Base-by-base conservation (phyloP, 371 early-diverging fungal species). In the Mucor saturninus region DNA sequence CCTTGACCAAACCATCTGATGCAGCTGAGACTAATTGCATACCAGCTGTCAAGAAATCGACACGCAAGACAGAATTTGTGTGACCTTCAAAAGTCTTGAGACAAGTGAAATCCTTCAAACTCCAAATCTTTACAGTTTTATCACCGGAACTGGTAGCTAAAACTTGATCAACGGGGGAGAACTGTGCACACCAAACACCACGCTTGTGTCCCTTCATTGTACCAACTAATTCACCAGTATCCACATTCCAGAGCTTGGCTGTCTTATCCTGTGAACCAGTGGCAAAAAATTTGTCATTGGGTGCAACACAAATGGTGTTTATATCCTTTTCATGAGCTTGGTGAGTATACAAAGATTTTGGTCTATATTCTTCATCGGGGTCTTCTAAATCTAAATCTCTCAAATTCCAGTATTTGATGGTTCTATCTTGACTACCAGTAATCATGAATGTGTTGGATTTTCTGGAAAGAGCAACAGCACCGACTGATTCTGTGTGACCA, bases 261-360 rank as follows among this genome's bases (percentile, higher is more conserved):
- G 95, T 90, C 78, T 95, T 98, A 80, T 99, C 99, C 73, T 97
- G 97, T 31, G 98, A 96, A 21, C 93, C 98, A 6, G 97, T 95
- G 0, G 96, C 98, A 82, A 99, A 94, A 13, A 93, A 68, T 56
- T 89, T 87, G 73, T 96, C 95, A 76, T 95, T 96, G 3, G 96
- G 96, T 3, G 97, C 87, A 31, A 99, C 84, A 32, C 92, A 86
- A 31, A 99, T 85, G 2, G 95, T 84, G 71, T 99, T 98, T 72
- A 99, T 96, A 72, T 98, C 98, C 80, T 96, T 97, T 35, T 96
- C 98, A 78, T 99, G 99, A 0, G 96, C 97, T 69, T 90, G 91
- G 75, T 94, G 86, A 26, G 96, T 98, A 70, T 88, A 97, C 37
- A 85, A 72, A 1, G 96, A 83, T 58, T 84, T 87, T 49, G 86